Base-by-base conservation (phyloP, 2,329 filamentous ascomycete genomes). In the Fragosphaeria purpurea region DNA sequence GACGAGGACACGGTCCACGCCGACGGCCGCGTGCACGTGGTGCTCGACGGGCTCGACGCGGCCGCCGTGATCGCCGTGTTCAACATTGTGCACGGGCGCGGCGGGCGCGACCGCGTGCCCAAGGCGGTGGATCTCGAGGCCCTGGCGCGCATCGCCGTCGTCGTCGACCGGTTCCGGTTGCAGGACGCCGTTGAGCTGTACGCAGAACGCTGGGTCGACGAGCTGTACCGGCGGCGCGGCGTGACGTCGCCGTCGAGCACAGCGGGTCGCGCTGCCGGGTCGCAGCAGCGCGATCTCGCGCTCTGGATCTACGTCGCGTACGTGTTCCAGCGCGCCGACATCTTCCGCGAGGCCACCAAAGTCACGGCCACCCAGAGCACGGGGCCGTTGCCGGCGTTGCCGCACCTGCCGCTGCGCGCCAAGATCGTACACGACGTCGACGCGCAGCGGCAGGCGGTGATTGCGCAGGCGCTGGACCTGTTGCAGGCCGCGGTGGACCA, bases 81-180 rank as follows among this genome's bases (percentile, higher is more conserved):
- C 45, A 66, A 72, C 51, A 67, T 71, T n/a, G 59, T 76, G 8
- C 73, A 76, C 58, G 62, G 67, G 46, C 65, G 65, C 4, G 62
- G 65, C 46, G 64, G 65, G 5, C 65, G 62, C 11, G 54, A 61
- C n/a, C 63, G 67, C 41, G 63, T 76, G 11, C 70, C 71, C 1
- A 59, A 58, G 40, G 45, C 52, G 0, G 53, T 74, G 1, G 59
- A 56, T 37, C 58, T 74, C 5, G 66, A 73, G n/a, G 60, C 64
- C 8, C 61, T 76, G 9, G 65, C 65, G n/a, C 67, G 70, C 50
- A 60, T 76, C 5, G 70, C 70, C 5, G 61, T 68, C 3, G 60
- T 75, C 12, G 64, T 70, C 5, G 67, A 73, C 51, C 67, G 65
- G 33, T 71, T 70, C 54, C 60, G 64, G 47, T 69, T 70, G 53